phyloP scores from a whole-genome alignment of 805 yeast species.

The Wickerhamomyces sydowiorum region DNA sequence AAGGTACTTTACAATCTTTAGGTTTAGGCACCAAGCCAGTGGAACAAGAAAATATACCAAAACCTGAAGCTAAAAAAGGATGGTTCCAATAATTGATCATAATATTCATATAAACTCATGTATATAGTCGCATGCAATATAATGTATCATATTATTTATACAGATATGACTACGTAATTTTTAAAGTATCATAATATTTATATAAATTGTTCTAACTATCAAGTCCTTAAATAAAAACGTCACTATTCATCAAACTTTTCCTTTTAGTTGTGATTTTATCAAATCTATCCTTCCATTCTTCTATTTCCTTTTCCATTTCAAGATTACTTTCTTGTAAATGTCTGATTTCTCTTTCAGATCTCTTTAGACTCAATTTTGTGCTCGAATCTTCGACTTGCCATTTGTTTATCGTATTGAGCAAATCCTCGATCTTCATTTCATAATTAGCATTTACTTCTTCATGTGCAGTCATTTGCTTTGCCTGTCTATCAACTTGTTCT shows the following conservation, averaged over 20 bases:
- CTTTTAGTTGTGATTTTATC: conserved; percentile 20
- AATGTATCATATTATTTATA: neutral
- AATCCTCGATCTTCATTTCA: conserved; percentile 43
- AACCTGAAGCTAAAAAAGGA: conserved; percentile 11
- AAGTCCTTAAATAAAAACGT: conserved; percentile 19
- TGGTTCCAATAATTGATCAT: conserved; percentile 21
- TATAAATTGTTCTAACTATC: neutral
- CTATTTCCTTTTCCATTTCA: conserved; percentile 49
- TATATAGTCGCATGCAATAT: neutral
- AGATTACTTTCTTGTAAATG: conserved; percentile 48
- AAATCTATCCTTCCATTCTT: conserved; percentile 45
- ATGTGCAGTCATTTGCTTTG: conserved; percentile 42
- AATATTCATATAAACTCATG: neutral
- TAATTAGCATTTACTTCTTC: conserved; percentile 54
- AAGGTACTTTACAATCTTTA: conserved; percentile 52
- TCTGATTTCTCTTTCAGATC: conserved; percentile 50
- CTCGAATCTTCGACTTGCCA: conserved; percentile 41
- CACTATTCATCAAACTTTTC: conserved; percentile 14
- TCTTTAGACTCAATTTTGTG: conserved; percentile 35
- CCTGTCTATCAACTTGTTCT: conserved; percentile 45
- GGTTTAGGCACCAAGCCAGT: conserved; percentile 55
- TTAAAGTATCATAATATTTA: neutral
- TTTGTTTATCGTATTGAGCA: conserved; percentile 36
- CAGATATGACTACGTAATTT: neutral
- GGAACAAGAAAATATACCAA: neutral